Conservation (phyloP, 192 early-diverging fungal genomes). For the Chytriomyces confervae region DNA sequence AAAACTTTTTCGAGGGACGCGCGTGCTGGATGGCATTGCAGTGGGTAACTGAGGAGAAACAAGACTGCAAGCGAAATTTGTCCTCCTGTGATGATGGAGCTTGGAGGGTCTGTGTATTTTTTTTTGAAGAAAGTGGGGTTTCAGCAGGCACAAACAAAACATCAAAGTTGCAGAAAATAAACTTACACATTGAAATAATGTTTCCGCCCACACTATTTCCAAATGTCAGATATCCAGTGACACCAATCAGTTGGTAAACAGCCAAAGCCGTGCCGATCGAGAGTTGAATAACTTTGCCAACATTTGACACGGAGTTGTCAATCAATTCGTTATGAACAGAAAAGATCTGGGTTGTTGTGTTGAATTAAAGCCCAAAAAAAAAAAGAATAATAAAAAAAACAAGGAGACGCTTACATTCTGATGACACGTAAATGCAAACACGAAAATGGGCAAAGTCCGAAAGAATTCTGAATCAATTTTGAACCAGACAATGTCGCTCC, state of each 20-base stretch:
- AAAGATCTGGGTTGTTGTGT: conserved; percentile 73
- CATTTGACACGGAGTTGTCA: conserved; percentile 76
- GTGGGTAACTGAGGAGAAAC: conserved; percentile 89
- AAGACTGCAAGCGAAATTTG: conserved; percentile 87
- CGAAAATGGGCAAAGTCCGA: conserved; percentile 88
- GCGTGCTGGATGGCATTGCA: conserved; percentile 92
- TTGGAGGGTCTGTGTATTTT: conserved; percentile 61
- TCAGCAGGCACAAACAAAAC: background rate
- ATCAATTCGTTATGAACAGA: conserved; percentile 92
- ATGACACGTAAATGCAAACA: conserved; percentile 99
- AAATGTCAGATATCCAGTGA: conserved; percentile 92
- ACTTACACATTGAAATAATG: conserved; percentile 77
- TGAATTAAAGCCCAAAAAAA: background rate
- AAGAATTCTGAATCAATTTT: conserved; percentile 69
- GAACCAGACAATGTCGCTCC: conserved; percentile 51
- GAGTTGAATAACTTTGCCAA: conserved; percentile 71
- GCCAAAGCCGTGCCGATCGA: conserved; percentile 79
- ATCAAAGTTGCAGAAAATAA: background rate
- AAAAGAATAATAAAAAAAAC: background rate
- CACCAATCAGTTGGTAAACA: conserved; percentile 84
- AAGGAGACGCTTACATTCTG: conserved; percentile 77
- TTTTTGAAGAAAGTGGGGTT: background rate
- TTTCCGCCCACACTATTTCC: conserved; percentile 65
- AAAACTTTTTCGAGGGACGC: conserved; percentile 88
- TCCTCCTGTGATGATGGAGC: conserved; percentile 77